phyloP scores from a whole-genome alignment of 306 rosid genomes.

The Oemleria cerasiformis region DNA sequence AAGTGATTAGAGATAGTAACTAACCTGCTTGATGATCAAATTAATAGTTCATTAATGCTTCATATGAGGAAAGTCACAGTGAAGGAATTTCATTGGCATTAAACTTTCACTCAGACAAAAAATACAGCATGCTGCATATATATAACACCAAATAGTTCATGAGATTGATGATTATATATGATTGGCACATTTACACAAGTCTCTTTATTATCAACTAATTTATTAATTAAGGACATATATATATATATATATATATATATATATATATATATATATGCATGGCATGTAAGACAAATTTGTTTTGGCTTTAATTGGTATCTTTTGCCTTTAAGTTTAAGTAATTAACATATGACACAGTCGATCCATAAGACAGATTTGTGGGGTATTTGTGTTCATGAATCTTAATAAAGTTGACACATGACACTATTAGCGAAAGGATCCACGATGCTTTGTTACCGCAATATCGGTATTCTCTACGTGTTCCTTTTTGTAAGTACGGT shows the following conservation, averaged over 20 bases:
- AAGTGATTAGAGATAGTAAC: too few relatives aligned
- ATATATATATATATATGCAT: too few relatives aligned
- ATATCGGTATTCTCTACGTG: background rate
- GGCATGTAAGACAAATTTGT: background rate
- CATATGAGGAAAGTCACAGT: background rate
- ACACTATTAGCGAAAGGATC: background rate
- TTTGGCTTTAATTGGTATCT: background rate
- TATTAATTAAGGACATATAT: too few relatives aligned
- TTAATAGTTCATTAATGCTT: background rate
- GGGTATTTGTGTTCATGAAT: background rate
- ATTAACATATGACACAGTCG: background rate
- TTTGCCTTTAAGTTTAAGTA: background rate
- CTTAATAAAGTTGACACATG: background rate
- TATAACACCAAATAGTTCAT: background rate
- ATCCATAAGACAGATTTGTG: background rate
- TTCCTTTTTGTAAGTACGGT: too few relatives aligned
- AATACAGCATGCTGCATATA: background rate
- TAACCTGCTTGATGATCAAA: background rate
- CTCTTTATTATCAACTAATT: too few relatives aligned
- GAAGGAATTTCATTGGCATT: background rate
- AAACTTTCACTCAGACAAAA: background rate
- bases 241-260: too few relatives aligned
- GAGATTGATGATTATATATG: background rate
- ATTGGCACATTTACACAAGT: too few relatives aligned
- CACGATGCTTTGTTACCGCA: background rate